Evolutionary conservation across 345 rosid genomes (phyloP).

Genomic region (Linum usitatissimum): DNA sequence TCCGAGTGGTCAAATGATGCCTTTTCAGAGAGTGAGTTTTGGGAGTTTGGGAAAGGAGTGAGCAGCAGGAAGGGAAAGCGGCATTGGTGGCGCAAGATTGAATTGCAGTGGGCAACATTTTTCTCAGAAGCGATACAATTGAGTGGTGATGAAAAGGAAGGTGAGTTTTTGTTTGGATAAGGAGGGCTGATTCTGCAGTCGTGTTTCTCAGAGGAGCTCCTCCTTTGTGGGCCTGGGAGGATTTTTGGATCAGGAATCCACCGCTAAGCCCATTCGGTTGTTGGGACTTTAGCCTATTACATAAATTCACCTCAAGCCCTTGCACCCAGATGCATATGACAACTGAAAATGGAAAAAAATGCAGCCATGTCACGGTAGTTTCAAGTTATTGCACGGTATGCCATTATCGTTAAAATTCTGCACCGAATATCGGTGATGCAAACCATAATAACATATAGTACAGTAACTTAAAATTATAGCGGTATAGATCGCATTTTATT

Average conservation of each 20-base stretch:
- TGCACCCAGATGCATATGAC: no score
- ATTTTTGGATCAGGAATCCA: background rate
- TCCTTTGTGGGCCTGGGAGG: background rate
- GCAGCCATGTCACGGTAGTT: no score
- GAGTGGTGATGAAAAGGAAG: background rate
- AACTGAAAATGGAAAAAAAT: no score
- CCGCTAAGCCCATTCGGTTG: background rate
- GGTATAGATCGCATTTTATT: no score
- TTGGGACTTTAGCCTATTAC: background rate
- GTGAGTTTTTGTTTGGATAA: background rate
- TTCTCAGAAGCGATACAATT: background rate
- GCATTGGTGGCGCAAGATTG: slow-evolving; percentile 16
- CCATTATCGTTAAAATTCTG: no score
- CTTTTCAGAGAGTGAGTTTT: background rate
- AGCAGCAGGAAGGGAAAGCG: slow-evolving; percentile 15
- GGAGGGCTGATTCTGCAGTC: background rate
- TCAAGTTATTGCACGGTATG: no score
- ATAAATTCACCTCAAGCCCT: no score
- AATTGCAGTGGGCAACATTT: slow-evolving; percentile 40
- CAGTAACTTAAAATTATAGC: no score
- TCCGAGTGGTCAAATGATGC: background rate
- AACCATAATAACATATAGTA: no score
- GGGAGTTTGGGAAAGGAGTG: slow-evolving; percentile 11
- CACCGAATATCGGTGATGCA: no score
- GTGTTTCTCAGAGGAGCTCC: background rate